Evolutionary conservation across 805 yeast genomes (phyloP).

Genomic region (Metschnikowia bowlesiae): DNA sequence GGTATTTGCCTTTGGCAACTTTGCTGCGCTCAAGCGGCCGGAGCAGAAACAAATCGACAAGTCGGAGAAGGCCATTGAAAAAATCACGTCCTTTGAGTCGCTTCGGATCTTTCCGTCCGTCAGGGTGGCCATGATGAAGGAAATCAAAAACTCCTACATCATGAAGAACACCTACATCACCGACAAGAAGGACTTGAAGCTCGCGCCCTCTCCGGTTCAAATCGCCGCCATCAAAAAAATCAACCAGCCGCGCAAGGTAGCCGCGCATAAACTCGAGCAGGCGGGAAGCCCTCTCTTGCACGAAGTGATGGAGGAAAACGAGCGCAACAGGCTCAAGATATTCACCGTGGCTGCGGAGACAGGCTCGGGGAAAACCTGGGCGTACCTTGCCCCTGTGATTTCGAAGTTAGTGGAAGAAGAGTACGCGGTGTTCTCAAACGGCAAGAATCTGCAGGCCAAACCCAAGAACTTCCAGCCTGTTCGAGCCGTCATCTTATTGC

Average conservation of each 20-base stretch:
- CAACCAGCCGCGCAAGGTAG: constrained; percentile 39
- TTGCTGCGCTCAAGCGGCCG: constrained; percentile 20
- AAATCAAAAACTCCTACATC: constrained; percentile 41
- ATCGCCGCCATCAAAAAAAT: constrained; percentile 61
- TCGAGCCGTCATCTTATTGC: constrained; percentile 73
- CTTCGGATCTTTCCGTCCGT: constrained; percentile 65
- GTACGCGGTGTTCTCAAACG: constrained; percentile 19
- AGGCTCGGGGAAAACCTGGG: constrained; percentile 95
- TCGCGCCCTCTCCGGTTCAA: constrained; percentile 78
- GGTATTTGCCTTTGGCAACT: constrained; percentile 20
- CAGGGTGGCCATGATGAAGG: constrained; percentile 52
- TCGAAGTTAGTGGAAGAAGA: constrained; percentile 64
- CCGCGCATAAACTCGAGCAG: constrained; percentile 23
- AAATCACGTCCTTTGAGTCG: constrained; percentile 61
- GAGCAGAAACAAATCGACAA: constrained; percentile 15
- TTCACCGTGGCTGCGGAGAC: constrained; percentile 93
- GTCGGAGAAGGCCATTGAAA: constrained; percentile 26
- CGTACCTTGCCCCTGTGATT: constrained; percentile 74
- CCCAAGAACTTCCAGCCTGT: constrained; percentile 36
- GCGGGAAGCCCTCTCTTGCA: constrained; percentile 23
- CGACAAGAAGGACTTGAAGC: constrained; percentile 26
- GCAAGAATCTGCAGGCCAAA: constrained; percentile 18
- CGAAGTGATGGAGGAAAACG: constrained; percentile 28
- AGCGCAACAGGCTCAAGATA: constrained; percentile 41
- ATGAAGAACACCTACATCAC: constrained; percentile 30